Percentiles rank a stretch among this genome's conserved stretches.
Conservation (phyloP, 345 rosid genomes). For the Citrus trifoliata region DNA sequence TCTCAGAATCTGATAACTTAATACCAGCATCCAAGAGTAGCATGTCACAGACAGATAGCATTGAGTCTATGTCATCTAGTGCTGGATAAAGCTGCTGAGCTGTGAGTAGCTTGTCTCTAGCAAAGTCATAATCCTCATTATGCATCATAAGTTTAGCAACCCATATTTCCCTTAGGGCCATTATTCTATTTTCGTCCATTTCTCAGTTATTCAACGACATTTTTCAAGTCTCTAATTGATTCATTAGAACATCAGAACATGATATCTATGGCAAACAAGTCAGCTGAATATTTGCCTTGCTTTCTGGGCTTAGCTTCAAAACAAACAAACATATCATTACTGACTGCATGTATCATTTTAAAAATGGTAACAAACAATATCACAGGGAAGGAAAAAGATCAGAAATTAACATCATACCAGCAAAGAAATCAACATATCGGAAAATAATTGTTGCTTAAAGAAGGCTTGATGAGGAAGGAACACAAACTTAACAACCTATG, state of each 20-base stretch:
- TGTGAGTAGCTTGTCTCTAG: constrained; percentile 20
- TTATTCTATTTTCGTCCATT: not conserved
- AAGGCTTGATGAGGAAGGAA: not conserved
- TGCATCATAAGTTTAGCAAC: constrained; percentile 10
- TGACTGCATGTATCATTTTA: not conserved
- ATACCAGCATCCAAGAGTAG: not conserved
- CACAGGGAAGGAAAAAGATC: not conserved
- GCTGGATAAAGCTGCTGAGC: constrained; percentile 17
- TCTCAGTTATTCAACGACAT: not conserved
- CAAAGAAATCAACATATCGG: not conserved
- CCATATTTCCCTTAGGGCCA: constrained; percentile 1
- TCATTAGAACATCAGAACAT: not conserved
- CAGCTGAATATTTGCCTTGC: not conserved
- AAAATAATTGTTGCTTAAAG: not conserved
- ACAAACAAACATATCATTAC: not conserved
- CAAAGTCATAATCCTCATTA: constrained; percentile 10
- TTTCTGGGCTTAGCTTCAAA: not conserved
- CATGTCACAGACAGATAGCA: constrained; percentile 24
- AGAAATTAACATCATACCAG: not conserved
- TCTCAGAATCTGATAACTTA: constrained; percentile 17
- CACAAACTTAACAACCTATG: not conserved
- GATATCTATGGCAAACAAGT: not conserved
- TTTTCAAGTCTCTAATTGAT: not conserved
- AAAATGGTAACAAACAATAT: not conserved
- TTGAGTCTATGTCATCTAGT: constrained; percentile 4